Percentiles rank a stretch among this genome's conserved stretches.
phyloP scores from a whole-genome alignment of 306 rosid species.

The Casuarina cunninghamiana region DNA sequence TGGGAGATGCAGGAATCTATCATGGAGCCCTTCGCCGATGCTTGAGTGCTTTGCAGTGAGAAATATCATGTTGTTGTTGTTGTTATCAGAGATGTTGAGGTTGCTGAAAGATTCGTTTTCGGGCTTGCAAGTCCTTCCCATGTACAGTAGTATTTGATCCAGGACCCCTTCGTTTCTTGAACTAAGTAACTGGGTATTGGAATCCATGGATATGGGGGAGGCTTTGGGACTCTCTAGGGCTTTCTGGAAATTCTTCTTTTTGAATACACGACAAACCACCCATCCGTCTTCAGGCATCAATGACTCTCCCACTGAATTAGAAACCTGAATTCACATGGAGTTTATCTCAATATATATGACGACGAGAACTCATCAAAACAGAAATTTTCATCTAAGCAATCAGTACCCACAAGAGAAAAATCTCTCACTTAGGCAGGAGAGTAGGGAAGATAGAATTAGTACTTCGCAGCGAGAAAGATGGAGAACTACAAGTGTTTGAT shows the following conservation, averaged over 20 bases:
- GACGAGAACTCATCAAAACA: too few species aligned
- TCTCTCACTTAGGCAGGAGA: background rate
- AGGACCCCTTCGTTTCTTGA: constrained; percentile 46
- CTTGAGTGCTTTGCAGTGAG: constrained; percentile 9
- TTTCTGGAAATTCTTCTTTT: constrained; percentile 60
- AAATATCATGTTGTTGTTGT: constrained; percentile 3
- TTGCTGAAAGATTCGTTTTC: constrained; percentile 36
- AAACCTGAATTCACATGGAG: constrained; percentile 27
- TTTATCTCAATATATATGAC: background rate
- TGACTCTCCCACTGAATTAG: constrained; percentile 39
- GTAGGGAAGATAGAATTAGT: too few species aligned
- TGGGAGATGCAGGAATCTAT: constrained; percentile 54
- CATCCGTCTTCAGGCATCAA: constrained; percentile 44
- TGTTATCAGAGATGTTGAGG: constrained; percentile 17
- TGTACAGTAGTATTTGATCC: constrained; percentile 55
- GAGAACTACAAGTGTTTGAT: background rate
- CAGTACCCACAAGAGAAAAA: background rate
- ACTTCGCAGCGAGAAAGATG: too few species aligned
- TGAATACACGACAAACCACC: constrained; percentile 63
- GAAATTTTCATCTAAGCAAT: background rate
- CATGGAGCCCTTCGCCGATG: constrained; percentile 14
- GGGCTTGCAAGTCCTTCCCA: constrained; percentile 60
- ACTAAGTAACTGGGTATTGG: constrained; percentile 15
- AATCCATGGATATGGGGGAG: constrained; percentile 31
- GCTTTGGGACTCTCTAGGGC: constrained; percentile 45